Percentiles rank a stretch among this genome's conserved stretches.
These are phyloP conservation scores for Tolypocladium inflatum DNA, from an alignment of 2,329 filamentous ascomycete genomes.

Conservation along the genomic window DNA sequence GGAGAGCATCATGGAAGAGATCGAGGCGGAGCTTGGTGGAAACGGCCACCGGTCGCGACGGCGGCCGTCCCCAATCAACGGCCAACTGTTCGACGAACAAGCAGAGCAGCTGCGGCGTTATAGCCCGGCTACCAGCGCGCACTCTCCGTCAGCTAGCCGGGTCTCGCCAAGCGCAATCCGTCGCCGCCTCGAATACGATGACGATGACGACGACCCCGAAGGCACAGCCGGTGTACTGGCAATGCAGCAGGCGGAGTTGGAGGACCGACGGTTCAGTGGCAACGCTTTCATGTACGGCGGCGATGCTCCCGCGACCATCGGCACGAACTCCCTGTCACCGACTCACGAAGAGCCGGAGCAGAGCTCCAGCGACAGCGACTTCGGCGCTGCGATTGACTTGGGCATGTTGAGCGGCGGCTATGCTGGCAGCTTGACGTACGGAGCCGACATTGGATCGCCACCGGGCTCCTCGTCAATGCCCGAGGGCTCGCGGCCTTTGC, in stretches of 20 bases:
- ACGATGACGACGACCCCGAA: conserved; percentile 80
- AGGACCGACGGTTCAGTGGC: conserved; percentile 45
- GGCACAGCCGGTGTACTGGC: conserved; percentile 76
- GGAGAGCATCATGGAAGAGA: conserved; percentile 47
- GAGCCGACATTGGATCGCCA: conserved; percentile 33
- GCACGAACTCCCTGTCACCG: conserved; percentile 29
- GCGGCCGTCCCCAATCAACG: conserved; percentile 34
- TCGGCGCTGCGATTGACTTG: conserved; percentile 57
- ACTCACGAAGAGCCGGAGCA: conserved; percentile 37
- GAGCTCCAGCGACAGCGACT: conserved; percentile 60
- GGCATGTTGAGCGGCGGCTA: conserved; percentile 66
- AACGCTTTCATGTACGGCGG: conserved; percentile 18
- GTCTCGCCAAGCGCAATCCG: conserved; percentile 2
- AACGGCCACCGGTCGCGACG: conserved; percentile 19
- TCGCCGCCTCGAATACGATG: conserved; percentile 19
- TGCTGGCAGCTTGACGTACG: conserved; percentile 41
- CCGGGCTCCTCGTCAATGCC: conserved; percentile 27
- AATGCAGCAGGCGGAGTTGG: conserved; percentile 75
- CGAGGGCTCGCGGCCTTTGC: conserved; percentile 38
- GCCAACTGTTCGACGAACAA: conserved; percentile 36
- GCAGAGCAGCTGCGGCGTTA: conserved; percentile 37
- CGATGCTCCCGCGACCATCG: neutral
- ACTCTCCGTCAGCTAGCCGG: conserved; percentile 21
- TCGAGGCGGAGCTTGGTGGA: conserved; percentile 42
- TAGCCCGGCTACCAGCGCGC: conserved; percentile 35